Base-by-base conservation (phyloP, 352 stramenopile genomes). In the Phytophthora podocarpi region DNA sequence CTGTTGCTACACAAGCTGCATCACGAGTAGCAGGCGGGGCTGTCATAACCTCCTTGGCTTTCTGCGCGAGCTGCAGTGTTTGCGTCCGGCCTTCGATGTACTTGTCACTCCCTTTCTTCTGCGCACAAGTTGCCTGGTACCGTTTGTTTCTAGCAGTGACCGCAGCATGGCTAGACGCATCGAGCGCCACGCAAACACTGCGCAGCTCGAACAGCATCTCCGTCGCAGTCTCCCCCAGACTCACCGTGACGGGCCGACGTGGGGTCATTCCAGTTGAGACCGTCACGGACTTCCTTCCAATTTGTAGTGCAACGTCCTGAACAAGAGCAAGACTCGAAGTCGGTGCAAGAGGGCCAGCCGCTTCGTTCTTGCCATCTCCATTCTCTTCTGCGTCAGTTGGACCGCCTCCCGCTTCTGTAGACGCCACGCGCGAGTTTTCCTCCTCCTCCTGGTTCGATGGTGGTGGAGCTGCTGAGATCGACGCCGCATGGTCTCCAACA, bases 31-130 rank as follows among this genome's bases (percentile, higher is more conserved):
- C 76, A 2, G 86, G 83, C 0, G 89, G 87, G 2, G 78, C 77
- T 9, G 85, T 89, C 86, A 93, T 91, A 9, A 95, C 87, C 36
- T 91, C 80, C 34, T 95, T 96, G 13, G 74, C 81, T 45, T 92
- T 92, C 47, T 91, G 81, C 0, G 85, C 81, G 9, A 92, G 70
- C 51, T 95, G 80, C 20, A 91, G 52, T 15, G 85, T 93, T 59
- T 92, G 82, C 6, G 79, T 74, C 9, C 76, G 66, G 3, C 81
- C 82, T 16, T 89, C 66, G 13, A 90, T 65, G 43, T 79, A 93
- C 56, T 86, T 89, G 66, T 95, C 86, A 65, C 80, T 92, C 3
- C 80, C 84, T 47, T 87, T 87, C 72, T 94, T 95, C 18, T 72
- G 64, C 0, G 79, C 78, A 47, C 85, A 93, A 24, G 82, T 67